Base-by-base conservation (phyloP, 768 basidiomycete species). In the Ephemerocybe angulata region DNA sequence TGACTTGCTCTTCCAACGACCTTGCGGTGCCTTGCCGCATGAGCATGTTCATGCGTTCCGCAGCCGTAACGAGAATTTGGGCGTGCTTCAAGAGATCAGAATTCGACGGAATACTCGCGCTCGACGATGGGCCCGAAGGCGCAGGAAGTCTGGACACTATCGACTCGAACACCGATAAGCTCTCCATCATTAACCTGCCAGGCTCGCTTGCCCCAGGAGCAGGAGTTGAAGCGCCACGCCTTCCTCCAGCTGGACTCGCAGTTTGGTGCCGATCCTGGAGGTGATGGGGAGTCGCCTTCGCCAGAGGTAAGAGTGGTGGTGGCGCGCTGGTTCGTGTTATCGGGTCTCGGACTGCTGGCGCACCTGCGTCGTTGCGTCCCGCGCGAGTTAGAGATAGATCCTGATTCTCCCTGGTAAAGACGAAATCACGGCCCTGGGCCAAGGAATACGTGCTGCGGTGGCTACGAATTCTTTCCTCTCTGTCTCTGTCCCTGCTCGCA, bases 1-100 rank as follows among this genome's bases (percentile, higher is more conserved):
- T 81, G 46, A 93, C 86, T 68, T 90, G 87, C 52, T 81, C 77
- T 58, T 90, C 87, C 49, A 91, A 67, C 1, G 90, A 85, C 38
- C 75, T 70, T 53, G 76, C 71, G 13, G 82, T 84, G 2, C 79
- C 82, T 1, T 68, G 63, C 43, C 84, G 75, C 60, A 92, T 67
- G 59, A 87, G 71, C 50, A 62, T 76, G 60, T 89, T 88, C 52
- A 93, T 70, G 58, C 78, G 76, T 57, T 88, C 85, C n/a, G 88
- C 80, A 28, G 82, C 76, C 48, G 77, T 74, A 12, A 87, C 86
- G 28, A 90, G 76, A 15, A 73, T 74, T 63, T 84, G 81, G 1
- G 90, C 87, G 48, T 75, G 80, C 53, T 80, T 74, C 48, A 82
- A 72, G 37, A 90, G 68, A 33, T 89, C 88, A 0, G 74, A 72